Evolutionary conservation across 2,329 filamentous ascomycete genomes (phyloP), one percentile per base, ranked within the genome.

Genomic region (Trichoderma sp.): DNA sequence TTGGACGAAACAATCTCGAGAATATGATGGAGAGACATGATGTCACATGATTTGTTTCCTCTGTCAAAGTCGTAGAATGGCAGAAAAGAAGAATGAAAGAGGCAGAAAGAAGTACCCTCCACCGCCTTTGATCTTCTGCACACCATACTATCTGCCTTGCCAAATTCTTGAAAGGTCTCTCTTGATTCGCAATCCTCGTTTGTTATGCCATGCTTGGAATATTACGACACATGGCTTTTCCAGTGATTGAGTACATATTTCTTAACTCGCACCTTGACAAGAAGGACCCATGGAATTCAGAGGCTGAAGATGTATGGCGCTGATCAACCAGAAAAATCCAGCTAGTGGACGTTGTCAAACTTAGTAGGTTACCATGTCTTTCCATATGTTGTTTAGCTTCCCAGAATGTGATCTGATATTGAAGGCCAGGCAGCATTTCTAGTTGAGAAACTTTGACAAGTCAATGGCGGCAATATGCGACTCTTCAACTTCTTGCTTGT

Each of bases 41-140:
- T 34, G 55, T 59, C 65, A 68, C 65, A 68, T 68, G 65, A 61
- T 68, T 34, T 12, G 55, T n/a, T 28, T 39, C 20, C 32, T 23
- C 50, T 43, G 34, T 34, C 17, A 26, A 28, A 20, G 6, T 28
- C 36, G 55, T 28, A 59, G 34, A 34, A 13, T 53, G 47, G 47
- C 47, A 23, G 47, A 53, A 53, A 53, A 50, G 20, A 12, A 13
- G n/a, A 53, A 12, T 20, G 47, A 23, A 53, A 23, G 47, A 23
- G 47, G 11, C 11, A 13, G 47, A 20, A 13, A 53, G 11, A 53
- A 3, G 20, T 6, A 12, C n/a, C n/a, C n/a, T 20, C 47, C 47
- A 53, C n/a, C 47, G 47, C 20, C 11, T 23, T 53, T 12, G 11
- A 20, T 53, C 47, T 53, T 23, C 11, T 6, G 4, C 47, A 23